These are phyloP conservation scores for Turnera subulata DNA, from an alignment of 345 rosid species.

Conservation along the genomic window DNA sequence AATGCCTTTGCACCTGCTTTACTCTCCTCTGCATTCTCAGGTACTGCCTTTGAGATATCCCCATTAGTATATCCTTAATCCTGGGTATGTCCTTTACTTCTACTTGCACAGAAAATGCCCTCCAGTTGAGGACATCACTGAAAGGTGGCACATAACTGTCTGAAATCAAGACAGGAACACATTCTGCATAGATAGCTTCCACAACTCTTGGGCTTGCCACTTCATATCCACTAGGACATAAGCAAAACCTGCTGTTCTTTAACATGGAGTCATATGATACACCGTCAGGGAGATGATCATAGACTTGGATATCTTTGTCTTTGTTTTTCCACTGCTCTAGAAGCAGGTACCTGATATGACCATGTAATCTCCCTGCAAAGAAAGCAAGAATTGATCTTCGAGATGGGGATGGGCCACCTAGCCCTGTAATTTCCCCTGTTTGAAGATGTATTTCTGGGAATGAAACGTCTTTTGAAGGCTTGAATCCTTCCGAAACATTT, in stretches of 20 bases:
- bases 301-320: conserved; percentile 53
- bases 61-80: conserved; percentile 39
- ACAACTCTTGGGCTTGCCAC: conserved; percentile 54
- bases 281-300: conserved; percentile 37
- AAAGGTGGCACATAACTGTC: conserved; percentile 48
- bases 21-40: conserved; percentile 38
- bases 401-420: conserved; percentile 42
- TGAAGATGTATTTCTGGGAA: conserved; percentile 64
- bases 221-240: conserved; percentile 61
- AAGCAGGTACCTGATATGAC: conserved; percentile 51
- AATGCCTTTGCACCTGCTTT: conserved; percentile 40
- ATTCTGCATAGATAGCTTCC: conserved; percentile 62
- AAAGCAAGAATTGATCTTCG: conserved; percentile 55
- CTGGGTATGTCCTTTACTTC: conserved; percentile 36
- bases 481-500: conserved; percentile 70
- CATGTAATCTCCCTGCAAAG: conserved; percentile 67
- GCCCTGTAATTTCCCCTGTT: conserved; percentile 50
- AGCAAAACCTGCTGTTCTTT: conserved; percentile 52
- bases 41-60: conserved; percentile 24
- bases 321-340: conserved; percentile 55
- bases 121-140: conserved; percentile 60
- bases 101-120: conserved; percentile 47
- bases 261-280: conserved; percentile 46
- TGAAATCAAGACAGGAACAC: conserved; percentile 61
- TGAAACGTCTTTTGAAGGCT: conserved; percentile 62